Base-by-base conservation (phyloP, 345 rosid genomes). In the Acer negundo region DNA sequence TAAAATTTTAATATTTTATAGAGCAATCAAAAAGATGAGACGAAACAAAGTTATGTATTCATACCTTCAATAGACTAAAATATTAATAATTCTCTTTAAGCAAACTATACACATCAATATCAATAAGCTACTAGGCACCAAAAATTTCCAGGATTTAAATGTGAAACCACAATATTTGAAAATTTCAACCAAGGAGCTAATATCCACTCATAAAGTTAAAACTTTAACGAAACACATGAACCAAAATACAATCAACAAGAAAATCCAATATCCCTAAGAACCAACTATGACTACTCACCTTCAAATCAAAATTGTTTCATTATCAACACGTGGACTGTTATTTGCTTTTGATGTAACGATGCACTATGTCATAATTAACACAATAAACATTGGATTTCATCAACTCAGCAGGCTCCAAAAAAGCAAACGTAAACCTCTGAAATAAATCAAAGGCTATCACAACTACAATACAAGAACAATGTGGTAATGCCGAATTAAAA, bases 71-170 rank as follows among this genome's bases (percentile, higher is more conserved):
- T 23, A 38, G 31, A 47, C 5, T 23, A 28, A 3, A 7, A 53
- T 31, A 17, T n/a, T 19, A 38, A 10, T 53, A 49, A 17, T 5
- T 20, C 7, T 70, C 62, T 31, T 28, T 16, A 51, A 51, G 23
- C 44, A 70, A 70, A 51, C 58, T 70, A 70, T 4, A 51, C 8
- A 12, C 35, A 51, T 70, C 73, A 16, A 24, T 17, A 51, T 70
- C 19, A 49, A 51, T 8, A 49, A 24, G 42, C 73, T 24, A 53
- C 44, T 53, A 26, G 51, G 8, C 44, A 53, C 17, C 20, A 22
- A 6, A 28, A 26, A 53, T 17, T 51, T n/a, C 46, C 19, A 19
- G 20, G 40, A 31, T 55, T 28, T 17, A 42, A 19, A 8, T 1
- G 22, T 4, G 28, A 11, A 70, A 26, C 74, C 40, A 26, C 42